A percentile compares a stretch with the other conserved stretches of the same genome.
phyloP scores from a whole-genome alignment of 2,329 filamentous ascomycete genomes.

The Cladophialophora psammophila region DNA sequence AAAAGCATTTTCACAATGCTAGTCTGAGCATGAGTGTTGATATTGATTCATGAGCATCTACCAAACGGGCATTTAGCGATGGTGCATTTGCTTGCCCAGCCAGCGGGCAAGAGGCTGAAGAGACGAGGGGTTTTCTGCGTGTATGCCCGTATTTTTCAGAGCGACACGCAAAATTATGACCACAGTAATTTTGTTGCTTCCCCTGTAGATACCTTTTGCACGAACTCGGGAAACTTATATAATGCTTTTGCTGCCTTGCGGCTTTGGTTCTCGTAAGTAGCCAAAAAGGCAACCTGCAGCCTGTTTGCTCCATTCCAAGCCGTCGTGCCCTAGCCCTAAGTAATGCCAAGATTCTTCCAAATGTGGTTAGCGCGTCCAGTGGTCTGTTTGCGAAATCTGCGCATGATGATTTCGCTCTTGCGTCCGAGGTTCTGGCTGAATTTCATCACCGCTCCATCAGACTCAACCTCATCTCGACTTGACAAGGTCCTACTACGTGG shows the following conservation, averaged over 20 bases:
- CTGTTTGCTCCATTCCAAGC: not conserved
- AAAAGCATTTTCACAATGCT: not conserved
- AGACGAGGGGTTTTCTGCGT: not conserved
- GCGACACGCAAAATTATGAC: slow-evolving; percentile 7
- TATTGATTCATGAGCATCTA: not conserved
- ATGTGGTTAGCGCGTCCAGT: slow-evolving; percentile 7
- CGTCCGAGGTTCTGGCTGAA: not conserved
- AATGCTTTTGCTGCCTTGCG: not conserved
- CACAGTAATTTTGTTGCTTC: not conserved
- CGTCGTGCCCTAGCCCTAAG: slow-evolving; percentile 2
- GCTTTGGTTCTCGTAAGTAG: not conserved
- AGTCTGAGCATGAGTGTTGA: not conserved
- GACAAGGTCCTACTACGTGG: slow-evolving; percentile 36
- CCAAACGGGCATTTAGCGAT: slow-evolving; percentile 13
- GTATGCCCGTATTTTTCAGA: not conserved
- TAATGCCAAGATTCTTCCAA: slow-evolving; percentile 10
- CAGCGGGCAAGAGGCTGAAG: slow-evolving; percentile 1
- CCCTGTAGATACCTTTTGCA: not conserved
- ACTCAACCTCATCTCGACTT: slow-evolving; percentile 36
- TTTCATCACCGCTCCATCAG: slow-evolving; percentile 29
- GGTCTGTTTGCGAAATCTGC: slow-evolving; percentile 1
- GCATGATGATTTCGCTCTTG: slow-evolving; percentile 10
- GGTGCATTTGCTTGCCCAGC: slow-evolving; percentile 8
- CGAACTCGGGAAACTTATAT: not conserved
- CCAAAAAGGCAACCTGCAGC: not conserved